These are phyloP conservation scores for Pestalotiopsis sp. DNA, from an alignment of 2,329 filamentous ascomycete genomes.

Conservation along the genomic window DNA sequence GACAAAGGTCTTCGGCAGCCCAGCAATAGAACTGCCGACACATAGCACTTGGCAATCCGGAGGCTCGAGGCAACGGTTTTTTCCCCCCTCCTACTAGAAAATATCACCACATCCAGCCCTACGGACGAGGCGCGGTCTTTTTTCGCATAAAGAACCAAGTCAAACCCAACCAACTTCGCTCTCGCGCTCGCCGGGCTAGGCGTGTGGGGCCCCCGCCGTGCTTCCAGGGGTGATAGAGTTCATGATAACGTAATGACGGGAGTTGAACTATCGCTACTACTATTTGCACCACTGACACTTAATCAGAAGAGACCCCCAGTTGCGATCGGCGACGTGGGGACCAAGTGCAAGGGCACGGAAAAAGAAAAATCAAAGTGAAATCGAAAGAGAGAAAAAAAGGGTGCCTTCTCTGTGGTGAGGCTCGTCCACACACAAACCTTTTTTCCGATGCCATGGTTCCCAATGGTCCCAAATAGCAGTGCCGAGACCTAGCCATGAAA, in stretches of 20 bases:
- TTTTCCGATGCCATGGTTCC: neutral
- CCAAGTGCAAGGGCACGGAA: neutral
- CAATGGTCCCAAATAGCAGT: neutral
- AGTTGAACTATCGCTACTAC: neutral
- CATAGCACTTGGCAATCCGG: neutral
- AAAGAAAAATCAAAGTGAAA: neutral
- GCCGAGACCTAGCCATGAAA: conserved; percentile 5
- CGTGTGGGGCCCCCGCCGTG: neutral
- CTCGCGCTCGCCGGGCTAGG: neutral
- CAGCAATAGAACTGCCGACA: neutral
- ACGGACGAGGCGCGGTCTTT: neutral
- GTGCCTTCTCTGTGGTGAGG: neutral
- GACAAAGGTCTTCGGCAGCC: too few species aligned
- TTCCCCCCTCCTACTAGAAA: neutral
- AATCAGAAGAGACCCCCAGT: neutral
- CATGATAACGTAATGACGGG: neutral
- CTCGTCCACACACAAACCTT: neutral
- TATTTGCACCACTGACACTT: neutral
- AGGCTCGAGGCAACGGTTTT: neutral
- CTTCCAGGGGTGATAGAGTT: conserved; percentile 8
- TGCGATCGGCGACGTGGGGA: neutral
- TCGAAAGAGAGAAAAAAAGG: neutral
- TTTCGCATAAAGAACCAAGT: neutral
- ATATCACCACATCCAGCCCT: neutral
- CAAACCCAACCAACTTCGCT: neutral